Percentiles rank a stretch among this genome's conserved stretches.
Conservation (phyloP, 108 stramenopile genomes). For the Skeletonema potamos region DNA sequence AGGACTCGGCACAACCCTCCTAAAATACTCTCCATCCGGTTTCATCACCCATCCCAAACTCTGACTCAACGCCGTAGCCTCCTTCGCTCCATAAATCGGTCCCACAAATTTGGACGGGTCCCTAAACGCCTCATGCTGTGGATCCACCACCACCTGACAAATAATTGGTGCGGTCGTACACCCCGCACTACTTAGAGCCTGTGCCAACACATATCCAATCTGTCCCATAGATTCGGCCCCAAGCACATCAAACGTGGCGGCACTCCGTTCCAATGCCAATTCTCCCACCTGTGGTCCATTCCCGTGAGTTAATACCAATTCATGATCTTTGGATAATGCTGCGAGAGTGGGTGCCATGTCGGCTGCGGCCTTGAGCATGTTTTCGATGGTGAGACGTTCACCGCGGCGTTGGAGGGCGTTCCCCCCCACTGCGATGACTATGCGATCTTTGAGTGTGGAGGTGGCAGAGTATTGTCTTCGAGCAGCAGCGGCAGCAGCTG, state of each 20-base stretch:
- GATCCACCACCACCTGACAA: slow-evolving; percentile 79
- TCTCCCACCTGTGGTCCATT: slow-evolving; percentile 88
- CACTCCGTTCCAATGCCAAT: slow-evolving; percentile 73
- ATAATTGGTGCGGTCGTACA: slow-evolving; percentile 61
- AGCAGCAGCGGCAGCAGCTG: neutral
- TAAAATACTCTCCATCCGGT: slow-evolving; percentile 82
- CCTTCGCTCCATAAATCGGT: slow-evolving; percentile 82
- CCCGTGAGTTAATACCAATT: slow-evolving; percentile 75
- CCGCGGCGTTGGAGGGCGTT: slow-evolving; percentile 87
- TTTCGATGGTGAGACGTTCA: slow-evolving; percentile 83
- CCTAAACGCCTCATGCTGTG: slow-evolving; percentile 64
- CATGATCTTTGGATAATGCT: slow-evolving; percentile 53
- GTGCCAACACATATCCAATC: slow-evolving; percentile 80
- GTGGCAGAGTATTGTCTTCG: slow-evolving; percentile 36
- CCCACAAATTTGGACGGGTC: slow-evolving; percentile 82
- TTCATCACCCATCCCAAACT: slow-evolving; percentile 79
- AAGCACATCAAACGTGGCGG: slow-evolving; percentile 67
- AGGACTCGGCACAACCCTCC: slow-evolving; percentile 81
- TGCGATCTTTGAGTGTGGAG: slow-evolving; percentile 27
- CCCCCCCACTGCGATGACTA: slow-evolving; percentile 82
- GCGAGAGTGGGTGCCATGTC: slow-evolving; percentile 80
- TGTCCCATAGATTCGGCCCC: slow-evolving; percentile 86
- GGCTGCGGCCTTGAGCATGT: slow-evolving; percentile 84
- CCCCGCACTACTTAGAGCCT: slow-evolving; percentile 63
- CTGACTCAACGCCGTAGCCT: slow-evolving; percentile 75